Evolutionary conservation across 139 green algal species (phyloP).

Genomic region (Spirogloea muscicola): DNA sequence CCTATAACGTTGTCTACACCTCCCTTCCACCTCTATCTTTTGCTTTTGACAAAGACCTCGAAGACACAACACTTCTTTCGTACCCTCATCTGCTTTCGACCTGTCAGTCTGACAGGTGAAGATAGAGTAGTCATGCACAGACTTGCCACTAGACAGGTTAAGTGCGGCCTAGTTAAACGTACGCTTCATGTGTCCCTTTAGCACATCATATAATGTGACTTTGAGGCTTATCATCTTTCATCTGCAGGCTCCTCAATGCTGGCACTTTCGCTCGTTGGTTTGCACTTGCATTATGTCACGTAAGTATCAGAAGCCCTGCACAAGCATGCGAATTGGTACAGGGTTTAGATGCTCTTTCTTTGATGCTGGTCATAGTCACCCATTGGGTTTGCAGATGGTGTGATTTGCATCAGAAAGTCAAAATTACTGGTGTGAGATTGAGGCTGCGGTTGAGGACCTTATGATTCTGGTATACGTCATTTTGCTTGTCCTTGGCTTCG

Average conservation of each 20-base stretch:
- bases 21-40: conserved; percentile 50
- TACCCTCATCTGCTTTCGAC: conserved; percentile 51
- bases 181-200: neutral
- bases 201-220: neutral
- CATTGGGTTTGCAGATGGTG: too few species aligned
- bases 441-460: too few species aligned
- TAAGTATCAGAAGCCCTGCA: too few species aligned
- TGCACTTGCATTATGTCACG: neutral
- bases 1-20: conserved; percentile 64
- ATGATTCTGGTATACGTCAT: too few species aligned
- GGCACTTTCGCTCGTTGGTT: conserved; percentile 8
- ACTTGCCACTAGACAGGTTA: neutral
- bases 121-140: neutral
- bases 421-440: too few species aligned
- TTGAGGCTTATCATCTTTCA: neutral
- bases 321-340: too few species aligned
- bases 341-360: too few species aligned
- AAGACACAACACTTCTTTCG: conserved; percentile 3
- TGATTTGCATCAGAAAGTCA: too few species aligned
- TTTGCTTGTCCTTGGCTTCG: too few species aligned
- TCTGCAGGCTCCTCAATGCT: conserved; percentile 14
- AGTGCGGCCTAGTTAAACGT: neutral
- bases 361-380: too few species aligned
- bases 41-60: conserved; percentile 58
- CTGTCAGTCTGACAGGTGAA: conserved; percentile 1